A percentile compares a stretch with the other conserved stretches of the same genome.
These are phyloP conservation scores for Poa annua DNA, from an alignment of 176 grass and related monocot species.

Conservation along the genomic window DNA sequence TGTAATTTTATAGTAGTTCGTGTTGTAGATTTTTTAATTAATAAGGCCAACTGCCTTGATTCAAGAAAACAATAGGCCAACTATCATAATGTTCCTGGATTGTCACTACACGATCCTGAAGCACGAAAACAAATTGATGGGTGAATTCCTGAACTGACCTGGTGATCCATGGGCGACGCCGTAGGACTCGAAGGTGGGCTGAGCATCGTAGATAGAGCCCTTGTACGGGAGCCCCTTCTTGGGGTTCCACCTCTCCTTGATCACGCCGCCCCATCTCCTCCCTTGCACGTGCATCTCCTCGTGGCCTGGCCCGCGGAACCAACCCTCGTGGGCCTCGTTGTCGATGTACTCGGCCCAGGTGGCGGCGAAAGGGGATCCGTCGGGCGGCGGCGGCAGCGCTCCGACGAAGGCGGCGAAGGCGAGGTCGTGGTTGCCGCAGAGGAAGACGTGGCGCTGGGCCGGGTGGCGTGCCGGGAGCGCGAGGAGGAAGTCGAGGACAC, in stretches of 20 bases:
- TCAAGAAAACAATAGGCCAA: not conserved
- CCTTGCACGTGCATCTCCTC: slow-evolving; percentile 85
- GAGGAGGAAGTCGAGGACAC: slow-evolving; percentile 76
- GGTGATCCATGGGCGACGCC: slow-evolving; percentile 77
- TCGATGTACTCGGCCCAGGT: slow-evolving; percentile 77
- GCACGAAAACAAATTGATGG: slow-evolving; percentile 10
- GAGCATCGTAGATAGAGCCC: slow-evolving; percentile 87
- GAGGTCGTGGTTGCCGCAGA: slow-evolving; percentile 96
- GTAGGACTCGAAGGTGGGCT: slow-evolving; percentile 87
- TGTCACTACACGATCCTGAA: not conserved
- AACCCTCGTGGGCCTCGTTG: slow-evolving; percentile 76
- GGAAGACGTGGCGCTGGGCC: slow-evolving; percentile 78
- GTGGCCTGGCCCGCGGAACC: slow-evolving; percentile 73
- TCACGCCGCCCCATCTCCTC: slow-evolving; percentile 74
- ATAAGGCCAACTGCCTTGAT: not conserved
- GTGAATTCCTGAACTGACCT: slow-evolving; percentile 39
- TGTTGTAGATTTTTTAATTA: not conserved
- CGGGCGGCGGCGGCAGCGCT: slow-evolving; percentile 65
- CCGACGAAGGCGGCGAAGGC: slow-evolving; percentile 91
- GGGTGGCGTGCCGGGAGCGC: slow-evolving; percentile 63
- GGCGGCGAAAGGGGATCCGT: slow-evolving; percentile 61
- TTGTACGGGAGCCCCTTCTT: slow-evolving; percentile 64
- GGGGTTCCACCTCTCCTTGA: slow-evolving; percentile 63
- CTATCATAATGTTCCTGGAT: not conserved
- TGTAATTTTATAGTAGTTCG: not conserved